Evolutionary conservation across 306 rosid genomes (phyloP).

Genomic region (Hippophae rhamnoides): DNA sequence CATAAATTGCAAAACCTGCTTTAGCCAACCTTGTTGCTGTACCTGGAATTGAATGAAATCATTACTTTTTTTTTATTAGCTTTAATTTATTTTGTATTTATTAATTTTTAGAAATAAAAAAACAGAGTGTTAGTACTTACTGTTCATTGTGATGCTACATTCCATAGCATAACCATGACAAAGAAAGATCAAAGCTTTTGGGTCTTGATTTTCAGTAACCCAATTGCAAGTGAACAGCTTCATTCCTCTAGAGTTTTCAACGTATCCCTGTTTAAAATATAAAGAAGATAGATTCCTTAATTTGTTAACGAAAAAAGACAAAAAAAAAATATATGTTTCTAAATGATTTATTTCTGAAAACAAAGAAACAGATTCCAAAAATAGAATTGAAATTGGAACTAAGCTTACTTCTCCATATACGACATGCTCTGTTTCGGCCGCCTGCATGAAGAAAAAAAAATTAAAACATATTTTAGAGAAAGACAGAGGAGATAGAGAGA

Average conservation of each 20-base stretch:
- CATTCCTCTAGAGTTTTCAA: conserved; percentile 47
- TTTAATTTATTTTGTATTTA: neutral
- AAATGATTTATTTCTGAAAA: too few relatives aligned
- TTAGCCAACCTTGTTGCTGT: conserved; percentile 57
- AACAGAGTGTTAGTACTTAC: conserved; percentile 13
- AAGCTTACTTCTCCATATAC: too few relatives aligned
- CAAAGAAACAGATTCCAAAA: too few relatives aligned
- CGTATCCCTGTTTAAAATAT: conserved; percentile 32
- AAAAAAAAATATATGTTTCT: too few relatives aligned
- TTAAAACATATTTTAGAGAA: too few relatives aligned
- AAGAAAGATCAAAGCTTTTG: conserved; percentile 59
- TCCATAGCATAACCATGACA: conserved; percentile 98
- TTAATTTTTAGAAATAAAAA: neutral
- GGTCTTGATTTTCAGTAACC: conserved; percentile 41
- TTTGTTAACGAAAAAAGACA: neutral
- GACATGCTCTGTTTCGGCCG: too few relatives aligned
- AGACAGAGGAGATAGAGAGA: too few relatives aligned
- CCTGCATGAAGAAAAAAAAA: too few relatives aligned
- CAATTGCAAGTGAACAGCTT: conserved; percentile 58
- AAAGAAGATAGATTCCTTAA: neutral
- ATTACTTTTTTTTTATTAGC: neutral
- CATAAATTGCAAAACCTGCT: conserved; percentile 66
- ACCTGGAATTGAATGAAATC: conserved; percentile 23
- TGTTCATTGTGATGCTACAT: conserved; percentile 81
- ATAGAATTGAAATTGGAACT: too few relatives aligned